Evolutionary conservation across 768 basidiomycete genomes (phyloP).

Genomic region (Termitomyces bulborhizus): DNA sequence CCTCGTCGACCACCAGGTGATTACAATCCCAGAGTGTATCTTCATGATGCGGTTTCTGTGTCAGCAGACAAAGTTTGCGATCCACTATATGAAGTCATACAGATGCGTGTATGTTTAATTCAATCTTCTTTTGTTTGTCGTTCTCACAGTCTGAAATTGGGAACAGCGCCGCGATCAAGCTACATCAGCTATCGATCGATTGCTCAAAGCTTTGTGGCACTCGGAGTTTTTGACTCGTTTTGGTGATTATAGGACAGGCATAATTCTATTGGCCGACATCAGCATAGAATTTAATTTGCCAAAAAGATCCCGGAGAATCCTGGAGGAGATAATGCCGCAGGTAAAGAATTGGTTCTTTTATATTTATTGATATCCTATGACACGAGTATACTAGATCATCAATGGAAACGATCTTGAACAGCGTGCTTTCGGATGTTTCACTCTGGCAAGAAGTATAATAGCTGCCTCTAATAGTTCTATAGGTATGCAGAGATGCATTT

Average conservation of each 20-base stretch:
- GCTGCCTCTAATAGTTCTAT: conserved; percentile 39
- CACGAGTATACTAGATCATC: conserved; percentile 43
- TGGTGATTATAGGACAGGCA: conserved; percentile 59
- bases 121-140: neutral
- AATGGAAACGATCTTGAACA: conserved; percentile 70
- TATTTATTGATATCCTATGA: neutral
- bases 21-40: conserved; percentile 52
- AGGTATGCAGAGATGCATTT: conserved; percentile 26
- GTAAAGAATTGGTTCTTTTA: conserved; percentile 27
- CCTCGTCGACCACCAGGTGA: conserved; percentile 52
- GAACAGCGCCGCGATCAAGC: conserved; percentile 59
- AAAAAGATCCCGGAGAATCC: conserved; percentile 50
- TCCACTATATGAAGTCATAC: conserved; percentile 38
- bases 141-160: neutral
- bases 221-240: conserved; percentile 73
- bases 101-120: conserved; percentile 34
- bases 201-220: conserved; percentile 71
- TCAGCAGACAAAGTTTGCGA: conserved; percentile 36
- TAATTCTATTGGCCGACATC: conserved; percentile 72
- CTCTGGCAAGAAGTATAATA: conserved; percentile 69
- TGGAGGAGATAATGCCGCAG: conserved; percentile 82
- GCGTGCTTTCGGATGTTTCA: conserved; percentile 69
- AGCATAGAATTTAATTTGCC: conserved; percentile 75
- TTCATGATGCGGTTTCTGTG: conserved; percentile 34
- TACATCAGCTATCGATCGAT: conserved; percentile 52